A percentile compares a stretch with the other conserved stretches of the same genome.
Evolutionary conservation across 352 stramenopile genomes (phyloP).

Genomic region (Globisporangium ultimum): DNA sequence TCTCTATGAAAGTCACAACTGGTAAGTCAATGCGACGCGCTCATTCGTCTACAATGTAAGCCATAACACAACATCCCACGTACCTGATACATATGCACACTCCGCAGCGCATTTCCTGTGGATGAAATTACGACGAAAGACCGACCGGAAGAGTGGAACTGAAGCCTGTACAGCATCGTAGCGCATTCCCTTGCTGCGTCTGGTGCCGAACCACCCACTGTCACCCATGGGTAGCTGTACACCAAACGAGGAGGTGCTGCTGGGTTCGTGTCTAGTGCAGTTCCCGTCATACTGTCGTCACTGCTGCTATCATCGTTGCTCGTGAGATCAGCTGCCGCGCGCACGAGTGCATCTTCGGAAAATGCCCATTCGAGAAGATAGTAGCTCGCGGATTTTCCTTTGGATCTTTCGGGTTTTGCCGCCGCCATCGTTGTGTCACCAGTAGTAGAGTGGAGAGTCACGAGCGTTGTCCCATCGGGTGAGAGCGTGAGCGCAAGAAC

Average conservation of each 20-base stretch:
- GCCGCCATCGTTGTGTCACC: too few species aligned
- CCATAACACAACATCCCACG: too few species aligned
- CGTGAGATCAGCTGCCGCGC: background rate
- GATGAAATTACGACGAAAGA: slow-evolving; percentile 5
- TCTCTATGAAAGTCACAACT: too few species aligned
- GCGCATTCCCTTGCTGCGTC: background rate
- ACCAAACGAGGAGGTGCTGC: background rate
- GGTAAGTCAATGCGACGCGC: too few species aligned
- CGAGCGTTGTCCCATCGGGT: slow-evolving; percentile 4
- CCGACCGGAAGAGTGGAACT: slow-evolving; percentile 4
- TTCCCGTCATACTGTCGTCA: background rate
- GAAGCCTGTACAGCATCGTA: background rate
- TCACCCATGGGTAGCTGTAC: slow-evolving; percentile 3
- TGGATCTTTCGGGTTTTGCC: too few species aligned
- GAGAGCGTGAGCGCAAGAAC: slow-evolving; percentile 10
- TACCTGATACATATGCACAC: slow-evolving; percentile 12
- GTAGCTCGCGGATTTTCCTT: too few species aligned
- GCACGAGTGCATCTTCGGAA: slow-evolving; percentile 5
- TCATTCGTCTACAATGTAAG: too few species aligned
- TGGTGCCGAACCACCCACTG: too few species aligned
- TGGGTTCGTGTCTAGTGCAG: background rate
- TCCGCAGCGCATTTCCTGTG: background rate
- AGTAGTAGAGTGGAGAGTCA: slow-evolving; percentile 1
- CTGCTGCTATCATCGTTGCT: slow-evolving; percentile 12
- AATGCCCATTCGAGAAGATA: slow-evolving; percentile 8